These are phyloP conservation scores for Rhizoclosmatium sp. DNA, from an alignment of 192 early-diverging fungal genomes.

Conservation along the genomic window DNA sequence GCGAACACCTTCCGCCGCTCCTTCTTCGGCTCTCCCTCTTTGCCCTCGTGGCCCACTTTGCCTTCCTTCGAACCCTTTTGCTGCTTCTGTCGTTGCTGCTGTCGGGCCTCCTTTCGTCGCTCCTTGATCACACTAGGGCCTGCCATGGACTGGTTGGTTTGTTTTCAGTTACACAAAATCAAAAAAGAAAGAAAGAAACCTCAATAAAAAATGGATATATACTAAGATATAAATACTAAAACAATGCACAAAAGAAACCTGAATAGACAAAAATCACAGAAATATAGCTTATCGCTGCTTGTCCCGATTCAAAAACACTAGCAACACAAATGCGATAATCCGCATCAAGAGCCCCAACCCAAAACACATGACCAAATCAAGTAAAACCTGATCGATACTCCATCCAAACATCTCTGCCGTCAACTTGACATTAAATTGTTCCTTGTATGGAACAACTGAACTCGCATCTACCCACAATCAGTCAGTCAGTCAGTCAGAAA, in stretches of 20 bases:
- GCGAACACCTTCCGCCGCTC: no score
- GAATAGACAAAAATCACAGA: not conserved
- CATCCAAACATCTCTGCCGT: constrained; percentile 43
- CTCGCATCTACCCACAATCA: constrained; percentile 11
- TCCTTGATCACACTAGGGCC: no score
- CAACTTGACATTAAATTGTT: constrained; percentile 38
- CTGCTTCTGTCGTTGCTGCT: not conserved
- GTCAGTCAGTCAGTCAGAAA: not conserved
- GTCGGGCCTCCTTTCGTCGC: no score
- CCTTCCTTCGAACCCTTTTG: not conserved
- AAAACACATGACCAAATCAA: constrained; percentile 47
- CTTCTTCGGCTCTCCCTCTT: not conserved
- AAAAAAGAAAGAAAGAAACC: no score
- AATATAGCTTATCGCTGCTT: constrained; percentile 53
- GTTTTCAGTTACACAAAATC: no score
- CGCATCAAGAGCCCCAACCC: constrained; percentile 43
- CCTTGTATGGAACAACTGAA: constrained; percentile 33
- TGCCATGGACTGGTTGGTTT: no score
- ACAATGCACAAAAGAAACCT: not conserved
- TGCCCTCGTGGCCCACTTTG: not conserved
- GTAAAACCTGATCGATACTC: constrained; percentile 35
- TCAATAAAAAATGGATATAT: not conserved
- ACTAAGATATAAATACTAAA: not conserved
- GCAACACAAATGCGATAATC: constrained; percentile 42
- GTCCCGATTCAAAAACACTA: constrained; percentile 49